Percentiles rank a stretch among this genome's conserved stretches.
Conservation (phyloP, 208 protist genomes). For the Crithidia sp. region DNA sequence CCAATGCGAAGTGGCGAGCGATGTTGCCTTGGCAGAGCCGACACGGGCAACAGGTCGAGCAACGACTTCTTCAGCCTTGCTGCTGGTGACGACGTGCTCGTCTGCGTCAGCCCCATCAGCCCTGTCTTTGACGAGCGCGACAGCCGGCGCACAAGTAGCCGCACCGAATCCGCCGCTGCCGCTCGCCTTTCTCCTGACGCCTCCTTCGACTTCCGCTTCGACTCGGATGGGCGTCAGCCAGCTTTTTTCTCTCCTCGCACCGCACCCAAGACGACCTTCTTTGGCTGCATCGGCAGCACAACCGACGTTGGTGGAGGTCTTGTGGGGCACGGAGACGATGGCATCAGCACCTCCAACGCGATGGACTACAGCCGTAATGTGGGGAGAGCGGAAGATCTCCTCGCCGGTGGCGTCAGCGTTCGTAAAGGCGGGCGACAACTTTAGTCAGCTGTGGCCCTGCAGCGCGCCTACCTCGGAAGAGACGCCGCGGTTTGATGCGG, state of each 20-base stretch:
- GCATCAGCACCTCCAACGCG: slow-evolving; percentile 13
- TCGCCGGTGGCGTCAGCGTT: background rate
- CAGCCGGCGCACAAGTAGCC: too few species aligned
- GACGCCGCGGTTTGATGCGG: too few species aligned
- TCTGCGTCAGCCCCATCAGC: background rate
- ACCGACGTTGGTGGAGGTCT: too few species aligned
- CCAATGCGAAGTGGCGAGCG: background rate
- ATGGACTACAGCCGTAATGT: slow-evolving; percentile 1
- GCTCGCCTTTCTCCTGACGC: background rate
- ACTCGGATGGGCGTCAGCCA: background rate
- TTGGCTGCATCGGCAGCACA: background rate
- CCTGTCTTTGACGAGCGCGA: background rate
- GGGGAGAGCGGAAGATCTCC: too few species aligned
- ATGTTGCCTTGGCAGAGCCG: background rate
- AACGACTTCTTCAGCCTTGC: slow-evolving; percentile 8
- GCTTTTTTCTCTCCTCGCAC: background rate
- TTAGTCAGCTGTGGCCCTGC: background rate
- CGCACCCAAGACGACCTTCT: background rate
- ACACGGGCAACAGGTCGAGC: background rate
- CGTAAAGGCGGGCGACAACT: background rate
- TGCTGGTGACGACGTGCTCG: background rate
- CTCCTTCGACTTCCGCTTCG: background rate
- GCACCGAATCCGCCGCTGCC: too few species aligned
- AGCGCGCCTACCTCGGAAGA: background rate
- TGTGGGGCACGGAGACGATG: background rate